phyloP scores from a whole-genome alignment of 2,329 filamentous ascomycete genomes.

The Exophiala aquamarina region DNA sequence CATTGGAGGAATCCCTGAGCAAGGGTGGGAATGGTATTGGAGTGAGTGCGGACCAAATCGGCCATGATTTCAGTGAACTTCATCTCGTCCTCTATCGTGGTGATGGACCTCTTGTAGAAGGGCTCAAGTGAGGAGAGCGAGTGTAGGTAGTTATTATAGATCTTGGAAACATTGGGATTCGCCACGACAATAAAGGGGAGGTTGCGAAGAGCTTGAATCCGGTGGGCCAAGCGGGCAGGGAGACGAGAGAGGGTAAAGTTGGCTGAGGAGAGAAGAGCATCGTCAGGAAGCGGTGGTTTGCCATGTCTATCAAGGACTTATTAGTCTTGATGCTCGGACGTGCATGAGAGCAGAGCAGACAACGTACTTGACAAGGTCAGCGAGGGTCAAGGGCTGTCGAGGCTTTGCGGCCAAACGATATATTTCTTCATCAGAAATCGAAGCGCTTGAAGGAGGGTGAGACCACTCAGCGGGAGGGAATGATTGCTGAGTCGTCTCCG shows the following conservation, averaged over 20 bases:
- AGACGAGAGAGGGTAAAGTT: conserved; percentile 94
- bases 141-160: conserved; percentile 95
- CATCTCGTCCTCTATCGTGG: conserved; percentile 80
- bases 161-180: conserved; percentile 91
- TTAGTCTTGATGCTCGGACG: too few species aligned
- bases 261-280: conserved; percentile 81
- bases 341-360: neutral
- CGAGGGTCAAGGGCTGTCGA: conserved; percentile 78
- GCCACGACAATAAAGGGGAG: conserved; percentile 97
- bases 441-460: conserved; percentile 45
- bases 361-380: conserved; percentile 79
- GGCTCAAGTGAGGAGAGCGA: conserved; percentile 87
- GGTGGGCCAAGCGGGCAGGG: conserved; percentile 86
- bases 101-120: conserved; percentile 72
- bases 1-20: conserved; percentile 93
- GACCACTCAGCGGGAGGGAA: conserved; percentile 24
- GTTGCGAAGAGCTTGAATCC: conserved; percentile 89
- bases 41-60: conserved; percentile 91
- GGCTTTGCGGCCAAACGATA: conserved; percentile 73
- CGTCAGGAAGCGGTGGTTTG: conserved; percentile 76
- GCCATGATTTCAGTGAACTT: conserved; percentile 89
- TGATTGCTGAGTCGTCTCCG: conserved; percentile 10
- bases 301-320: conserved; percentile 60
- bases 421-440: conserved; percentile 72
- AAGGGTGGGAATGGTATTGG: conserved; percentile 89